Conservation (phyloP, 371 early-diverging fungal genomes). For the Rhizopus sp. region DNA sequence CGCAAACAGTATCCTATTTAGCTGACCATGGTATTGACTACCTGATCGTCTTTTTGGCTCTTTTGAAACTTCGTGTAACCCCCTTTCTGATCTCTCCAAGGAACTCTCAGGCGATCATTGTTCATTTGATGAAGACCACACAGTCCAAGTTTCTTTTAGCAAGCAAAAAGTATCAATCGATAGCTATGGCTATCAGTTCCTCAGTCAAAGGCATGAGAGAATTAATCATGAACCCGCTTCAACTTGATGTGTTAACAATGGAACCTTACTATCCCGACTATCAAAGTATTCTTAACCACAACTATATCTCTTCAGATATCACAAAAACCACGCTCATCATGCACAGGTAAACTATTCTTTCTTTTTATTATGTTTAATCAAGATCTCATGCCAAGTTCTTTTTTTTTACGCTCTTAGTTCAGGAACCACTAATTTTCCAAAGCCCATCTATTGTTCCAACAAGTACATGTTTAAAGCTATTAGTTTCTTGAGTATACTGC, state of each 20-base stretch:
- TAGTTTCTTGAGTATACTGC: neutral
- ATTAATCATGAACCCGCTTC: neutral
- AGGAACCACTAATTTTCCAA: conserved; percentile 25
- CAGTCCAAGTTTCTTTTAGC: conserved; percentile 16
- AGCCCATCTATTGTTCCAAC: conserved; percentile 23
- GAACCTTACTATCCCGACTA: conserved; percentile 13
- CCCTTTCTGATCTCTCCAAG: conserved; percentile 32
- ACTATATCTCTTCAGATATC: conserved; percentile 11
- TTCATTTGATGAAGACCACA: conserved; percentile 23
- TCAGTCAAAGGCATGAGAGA: neutral
- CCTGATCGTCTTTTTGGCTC: conserved; percentile 23
- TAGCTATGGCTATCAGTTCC: neutral
- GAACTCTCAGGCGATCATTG: conserved; percentile 31
- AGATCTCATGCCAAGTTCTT: neutral
- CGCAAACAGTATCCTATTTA: conserved; percentile 13
- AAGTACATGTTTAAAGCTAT: conserved; percentile 11
- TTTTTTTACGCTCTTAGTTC: conserved; percentile 15
- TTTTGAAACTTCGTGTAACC: conserved; percentile 22
- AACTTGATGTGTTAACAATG: neutral
- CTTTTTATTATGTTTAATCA: too few relatives aligned
- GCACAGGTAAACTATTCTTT: conserved; percentile 11
- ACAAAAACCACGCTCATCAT: conserved; percentile 16
- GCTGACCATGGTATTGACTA: conserved; percentile 25
- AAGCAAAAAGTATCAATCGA: conserved; percentile 13
- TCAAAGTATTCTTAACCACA: conserved; percentile 1